phyloP scores from a whole-genome alignment of 2,329 filamentous ascomycete genomes.

The Stachybotrys chartarum region DNA sequence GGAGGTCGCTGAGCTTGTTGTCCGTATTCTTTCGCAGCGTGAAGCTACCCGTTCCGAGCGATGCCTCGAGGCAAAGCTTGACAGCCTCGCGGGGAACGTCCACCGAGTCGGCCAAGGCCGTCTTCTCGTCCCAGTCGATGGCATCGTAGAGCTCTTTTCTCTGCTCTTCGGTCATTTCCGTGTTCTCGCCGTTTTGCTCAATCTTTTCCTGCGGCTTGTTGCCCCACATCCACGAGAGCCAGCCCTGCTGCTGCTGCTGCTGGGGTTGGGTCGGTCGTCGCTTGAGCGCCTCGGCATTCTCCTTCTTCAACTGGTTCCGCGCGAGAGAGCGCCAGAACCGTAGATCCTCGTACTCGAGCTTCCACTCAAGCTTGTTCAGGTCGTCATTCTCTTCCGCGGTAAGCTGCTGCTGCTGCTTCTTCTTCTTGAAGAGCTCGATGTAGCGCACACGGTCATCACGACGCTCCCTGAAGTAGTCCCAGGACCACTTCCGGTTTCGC shows the following conservation, averaged over 20 bases:
- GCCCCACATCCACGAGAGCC: slow-evolving; percentile 90
- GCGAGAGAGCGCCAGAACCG: slow-evolving; percentile 95
- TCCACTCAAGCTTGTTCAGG: slow-evolving; percentile 71
- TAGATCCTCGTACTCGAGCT: slow-evolving; percentile 88
- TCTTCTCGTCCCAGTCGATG: slow-evolving; percentile 98
- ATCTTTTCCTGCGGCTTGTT: slow-evolving; percentile 57
- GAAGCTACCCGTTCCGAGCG: slow-evolving; percentile 92
- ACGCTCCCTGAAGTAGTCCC: slow-evolving; percentile 90
- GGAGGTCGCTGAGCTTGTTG: slow-evolving; percentile 64
- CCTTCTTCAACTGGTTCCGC: slow-evolving; percentile 89
- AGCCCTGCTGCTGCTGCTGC: slow-evolving; percentile 68
- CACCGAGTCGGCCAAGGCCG: slow-evolving; percentile 77
- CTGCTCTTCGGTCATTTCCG: slow-evolving; percentile 89
- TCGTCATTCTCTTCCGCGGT: slow-evolving; percentile 64
- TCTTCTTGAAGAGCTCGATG: slow-evolving; percentile 94
- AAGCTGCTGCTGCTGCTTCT: slow-evolving; percentile 67
- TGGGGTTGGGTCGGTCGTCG: slow-evolving; percentile 26
- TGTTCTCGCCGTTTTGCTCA: slow-evolving; percentile 60
- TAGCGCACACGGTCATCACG: slow-evolving; percentile 84
- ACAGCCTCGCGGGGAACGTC: slow-evolving; percentile 86
- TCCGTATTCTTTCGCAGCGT: slow-evolving; percentile 70
- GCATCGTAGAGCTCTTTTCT: slow-evolving; percentile 93
- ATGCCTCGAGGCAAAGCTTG: slow-evolving; percentile 87
- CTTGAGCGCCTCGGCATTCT: slow-evolving; percentile 85
- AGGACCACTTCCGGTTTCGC: slow-evolving; percentile 85